Base-by-base conservation (phyloP, 1,139 yeast genomes). In the Yamadazyma friedrichii region DNA sequence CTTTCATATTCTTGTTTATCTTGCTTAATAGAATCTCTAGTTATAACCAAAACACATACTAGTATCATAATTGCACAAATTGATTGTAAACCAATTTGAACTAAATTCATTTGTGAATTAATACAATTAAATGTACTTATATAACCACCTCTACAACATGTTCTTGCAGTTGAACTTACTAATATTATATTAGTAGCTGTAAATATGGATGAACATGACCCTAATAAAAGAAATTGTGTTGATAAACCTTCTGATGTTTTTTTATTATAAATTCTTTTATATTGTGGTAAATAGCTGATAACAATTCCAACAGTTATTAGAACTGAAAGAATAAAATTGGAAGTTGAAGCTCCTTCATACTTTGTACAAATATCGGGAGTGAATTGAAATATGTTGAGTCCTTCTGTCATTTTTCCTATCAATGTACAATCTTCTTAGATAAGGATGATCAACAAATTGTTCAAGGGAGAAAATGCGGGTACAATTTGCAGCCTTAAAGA, bases 241-340 rank as follows among this genome's bases (percentile, higher is more conserved):
- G 93, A 84, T 24, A 88, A 66, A 3, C 96, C 96, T 55, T 87
- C 93, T 5, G 93, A 82, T 6, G 89, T 75, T 42, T 75, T 62
- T 40, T 88, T 76, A 15, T 58, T 54, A 39, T 77, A 62, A 37
- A 88, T 82, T 37, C 85, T 73, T 39, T 68, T 51, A 58, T 84
- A 88, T 61, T 88, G 96, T 0, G 96, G 95, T 2, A 83, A 44
- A 56, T 88, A 88, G 38, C 94, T 84, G n/a, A 74, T 53, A 35
- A 82, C 76, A 20, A 88, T 85, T 4, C 93, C 95, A 2, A 78
- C 42, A 0, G 91, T 80, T 34, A 86, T 72, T 8, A 65, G 45
- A 1, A 78, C 48, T 44, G 84, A 79, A 15, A 83, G 55, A 6
- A 64, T 56, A 39, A 83, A 73, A 51, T 75, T 78, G 35, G 64